These are phyloP conservation scores for Exobasidium cylindrosporum DNA, from an alignment of 1,284 basidiomycete species.

Conservation along the genomic window DNA sequence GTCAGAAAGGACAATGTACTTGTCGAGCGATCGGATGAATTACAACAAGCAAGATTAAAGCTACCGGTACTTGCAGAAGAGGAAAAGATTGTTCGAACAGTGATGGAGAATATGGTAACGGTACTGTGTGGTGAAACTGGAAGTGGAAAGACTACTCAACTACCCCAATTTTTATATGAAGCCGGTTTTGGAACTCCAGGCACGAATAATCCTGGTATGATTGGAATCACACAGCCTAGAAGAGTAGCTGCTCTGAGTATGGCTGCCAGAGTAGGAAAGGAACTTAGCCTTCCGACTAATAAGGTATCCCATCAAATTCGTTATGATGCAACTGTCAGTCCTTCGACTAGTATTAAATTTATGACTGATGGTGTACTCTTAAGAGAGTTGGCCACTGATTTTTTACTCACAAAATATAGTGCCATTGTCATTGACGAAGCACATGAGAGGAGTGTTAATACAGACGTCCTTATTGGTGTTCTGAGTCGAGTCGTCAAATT, in stretches of 20 bases:
- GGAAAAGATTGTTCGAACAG: constrained; percentile 86
- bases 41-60: constrained; percentile 73
- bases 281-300: constrained; percentile 75
- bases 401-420: constrained; percentile 83
- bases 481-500: constrained; percentile 85
- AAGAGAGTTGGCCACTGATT: constrained; percentile 86
- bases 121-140: constrained; percentile 83
- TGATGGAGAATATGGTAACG: constrained; percentile 76
- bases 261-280: constrained; percentile 83
- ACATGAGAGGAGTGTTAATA: constrained; percentile 96
- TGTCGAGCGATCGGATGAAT: constrained; percentile 69
- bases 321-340: constrained; percentile 87
- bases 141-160: constrained; percentile 96
- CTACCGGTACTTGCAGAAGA: constrained; percentile 92
- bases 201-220: constrained; percentile 94
- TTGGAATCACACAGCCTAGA: constrained; percentile 94
- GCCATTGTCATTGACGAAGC: constrained; percentile 91
- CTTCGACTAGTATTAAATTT: constrained; percentile 91
- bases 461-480: constrained; percentile 94
- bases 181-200: constrained; percentile 84
- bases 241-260: constrained; percentile 96
- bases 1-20: constrained; percentile 60
- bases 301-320: constrained; percentile 93
- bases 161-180: constrained; percentile 89
- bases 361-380: constrained; percentile 99